Evolutionary conservation across 257 asterid genomes (phyloP), one percentile per base, ranked within the genome.

Genomic region (Forsythia suspensa): DNA sequence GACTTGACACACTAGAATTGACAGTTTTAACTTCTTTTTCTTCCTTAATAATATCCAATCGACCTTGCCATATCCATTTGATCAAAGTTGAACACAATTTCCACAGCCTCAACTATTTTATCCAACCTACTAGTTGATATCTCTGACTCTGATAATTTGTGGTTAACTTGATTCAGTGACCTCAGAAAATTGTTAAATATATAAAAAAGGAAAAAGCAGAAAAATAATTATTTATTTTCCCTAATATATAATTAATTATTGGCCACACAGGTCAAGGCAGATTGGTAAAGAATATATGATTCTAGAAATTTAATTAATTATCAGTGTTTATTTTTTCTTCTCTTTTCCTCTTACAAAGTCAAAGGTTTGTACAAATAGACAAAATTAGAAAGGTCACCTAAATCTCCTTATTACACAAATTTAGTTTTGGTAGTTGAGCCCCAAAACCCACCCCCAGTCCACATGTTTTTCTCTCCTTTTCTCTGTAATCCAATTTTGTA

Each of bases 381-480:
- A 73, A 59, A 24, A 36, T 3, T 52, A 79, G 63, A 76, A 61
- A 74, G 84, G 82, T 81, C 73, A 79, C 85, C 87, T 76, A 86
- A 59, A 39, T 81, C 73, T n/a, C 70, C 29, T 20, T 8, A 75
- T 36, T 15, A 12, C 11, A 74, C n/a, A 69, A 75, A 74, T 80
- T 85, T 92, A 21, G 97, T 86, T 86, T 83, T 67, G 87, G 91
- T 92, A 79, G 97, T 83, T 92, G 87, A 92, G 77, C 97, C 76
- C 80, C 89, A 76, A 46, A 79, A 79, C 29, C 83, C 43, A 77
- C 63, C 76, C 79, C 74, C 57, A 16, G 1, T n/a, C 80, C 71
- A 73, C 85, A 34, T 42, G 71, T 38, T 73, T 11, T 34, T 73
- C 83, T 76, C 71, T 44, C 72, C 63, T 52, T 42, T 40, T 24